phyloP scores from a whole-genome alignment of 1,284 basidiomycete species.

The Agroathelia rolfsii region DNA sequence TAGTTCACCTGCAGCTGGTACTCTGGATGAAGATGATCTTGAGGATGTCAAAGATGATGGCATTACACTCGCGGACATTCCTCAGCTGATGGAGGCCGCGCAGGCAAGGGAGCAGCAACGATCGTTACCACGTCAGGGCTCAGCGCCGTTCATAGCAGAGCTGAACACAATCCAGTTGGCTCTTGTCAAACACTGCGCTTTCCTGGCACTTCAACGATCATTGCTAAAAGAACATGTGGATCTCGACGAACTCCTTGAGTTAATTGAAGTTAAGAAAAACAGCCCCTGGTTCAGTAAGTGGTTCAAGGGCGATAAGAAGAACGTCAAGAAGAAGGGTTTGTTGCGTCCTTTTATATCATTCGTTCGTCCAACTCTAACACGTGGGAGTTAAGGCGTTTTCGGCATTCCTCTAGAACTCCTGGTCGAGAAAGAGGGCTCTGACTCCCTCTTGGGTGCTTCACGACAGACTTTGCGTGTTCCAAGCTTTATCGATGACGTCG shows the following conservation, averaged over 20 bases:
- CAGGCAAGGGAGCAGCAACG: slow-evolving; percentile 82
- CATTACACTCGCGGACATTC: slow-evolving; percentile 94
- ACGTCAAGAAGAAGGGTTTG: slow-evolving; percentile 82
- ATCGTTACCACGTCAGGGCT: slow-evolving; percentile 64
- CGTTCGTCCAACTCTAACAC: slow-evolving; percentile 3
- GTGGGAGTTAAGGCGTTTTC: slow-evolving; percentile 58
- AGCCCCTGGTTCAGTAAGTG: slow-evolving; percentile 97
- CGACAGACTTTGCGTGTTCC: slow-evolving; percentile 81
- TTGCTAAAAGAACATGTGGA: slow-evolving; percentile 78
- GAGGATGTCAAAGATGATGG: slow-evolving; percentile 59
- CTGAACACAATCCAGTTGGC: slow-evolving; percentile 79
- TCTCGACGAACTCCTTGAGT: slow-evolving; percentile 86
- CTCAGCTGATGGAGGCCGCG: slow-evolving; percentile 85
- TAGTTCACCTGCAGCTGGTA: slow-evolving; percentile 50
- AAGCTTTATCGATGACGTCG: slow-evolving; percentile 95
- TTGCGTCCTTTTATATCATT: slow-evolving; percentile 11
- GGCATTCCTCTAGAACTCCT: slow-evolving; percentile 88
- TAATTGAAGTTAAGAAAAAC: slow-evolving; percentile 88
- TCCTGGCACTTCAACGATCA: slow-evolving; percentile 71
- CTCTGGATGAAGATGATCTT: slow-evolving; percentile 18
- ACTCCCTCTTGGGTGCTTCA: slow-evolving; percentile 88
- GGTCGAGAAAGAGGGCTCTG: slow-evolving; percentile 91
- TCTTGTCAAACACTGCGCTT: slow-evolving; percentile 88
- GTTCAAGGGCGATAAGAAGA: slow-evolving; percentile 92
- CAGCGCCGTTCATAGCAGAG: slow-evolving; percentile 76